phyloP scores from a whole-genome alignment of 257 asterid genomes.

The Nicotiana otophora region DNA sequence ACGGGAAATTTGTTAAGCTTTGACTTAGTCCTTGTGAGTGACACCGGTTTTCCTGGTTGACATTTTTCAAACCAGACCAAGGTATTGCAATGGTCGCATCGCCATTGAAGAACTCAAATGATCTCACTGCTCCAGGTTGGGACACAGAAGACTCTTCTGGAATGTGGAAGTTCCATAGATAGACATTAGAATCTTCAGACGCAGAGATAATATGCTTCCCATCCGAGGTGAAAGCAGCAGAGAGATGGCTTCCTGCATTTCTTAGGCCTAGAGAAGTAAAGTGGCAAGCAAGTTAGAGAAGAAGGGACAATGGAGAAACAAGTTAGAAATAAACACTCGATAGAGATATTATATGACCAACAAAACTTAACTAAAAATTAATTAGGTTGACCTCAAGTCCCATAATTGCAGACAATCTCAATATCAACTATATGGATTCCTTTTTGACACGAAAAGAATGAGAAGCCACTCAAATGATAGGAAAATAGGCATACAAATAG shows the following conservation, averaged over 20 bases:
- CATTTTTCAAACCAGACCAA: slow-evolving; percentile 63
- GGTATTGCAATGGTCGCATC: slow-evolving; percentile 79
- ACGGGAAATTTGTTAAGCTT: slow-evolving; percentile 27
- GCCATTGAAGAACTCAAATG: slow-evolving; percentile 60
- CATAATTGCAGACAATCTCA: neutral
- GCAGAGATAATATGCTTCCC: slow-evolving; percentile 78
- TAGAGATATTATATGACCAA: neutral
- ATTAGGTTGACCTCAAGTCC: neutral
- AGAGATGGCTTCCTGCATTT: slow-evolving; percentile 49
- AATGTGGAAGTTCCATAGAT: slow-evolving; percentile 54
- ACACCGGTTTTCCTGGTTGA: slow-evolving; percentile 9
- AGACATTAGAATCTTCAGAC: slow-evolving; percentile 68
- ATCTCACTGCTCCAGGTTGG: slow-evolving; percentile 35
- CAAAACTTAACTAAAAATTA: neutral
- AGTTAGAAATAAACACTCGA: neutral
- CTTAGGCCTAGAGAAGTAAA: slow-evolving; percentile 46
- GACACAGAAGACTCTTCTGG: slow-evolving; percentile 23
- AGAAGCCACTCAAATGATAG: neutral
- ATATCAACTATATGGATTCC: neutral
- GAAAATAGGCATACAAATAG: neutral
- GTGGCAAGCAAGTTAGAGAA: neutral
- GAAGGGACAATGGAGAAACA: neutral
- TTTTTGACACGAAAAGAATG: neutral
- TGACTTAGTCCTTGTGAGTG: slow-evolving; percentile 21
- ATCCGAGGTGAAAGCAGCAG: slow-evolving; percentile 63